A percentile compares a stretch with the other conserved stretches of the same genome.
phyloP scores from a whole-genome alignment of 345 rosid species.

The Firmiana major region DNA sequence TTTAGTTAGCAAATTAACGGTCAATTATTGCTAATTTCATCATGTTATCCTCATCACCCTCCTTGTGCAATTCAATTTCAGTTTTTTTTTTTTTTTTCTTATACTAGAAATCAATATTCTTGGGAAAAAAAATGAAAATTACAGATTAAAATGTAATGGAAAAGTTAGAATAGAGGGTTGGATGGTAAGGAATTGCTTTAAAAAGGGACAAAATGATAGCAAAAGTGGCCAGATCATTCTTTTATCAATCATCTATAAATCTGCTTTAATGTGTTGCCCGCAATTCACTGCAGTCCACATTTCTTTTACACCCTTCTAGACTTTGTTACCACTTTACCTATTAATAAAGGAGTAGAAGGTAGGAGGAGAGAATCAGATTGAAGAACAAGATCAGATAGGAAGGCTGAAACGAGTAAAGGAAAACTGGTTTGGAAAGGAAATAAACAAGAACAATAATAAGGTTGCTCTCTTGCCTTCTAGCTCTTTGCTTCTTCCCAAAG shows the following conservation, averaged over 20 bases:
- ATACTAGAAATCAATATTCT: neutral
- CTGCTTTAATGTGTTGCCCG: conserved; percentile 19
- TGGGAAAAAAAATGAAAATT: neutral
- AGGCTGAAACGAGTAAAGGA: neutral
- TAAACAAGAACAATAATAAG: neutral
- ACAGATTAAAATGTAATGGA: neutral
- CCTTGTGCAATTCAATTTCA: neutral
- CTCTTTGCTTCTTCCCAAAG: neutral
- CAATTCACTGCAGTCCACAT: conserved; percentile 27
- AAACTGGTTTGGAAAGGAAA: neutral
- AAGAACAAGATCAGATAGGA: neutral
- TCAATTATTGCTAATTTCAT: neutral
- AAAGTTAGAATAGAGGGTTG: neutral
- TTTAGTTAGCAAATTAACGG: neutral
- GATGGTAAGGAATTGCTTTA: conserved; percentile 25
- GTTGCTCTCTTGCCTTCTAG: too few species aligned
- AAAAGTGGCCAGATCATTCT: conserved; percentile 22
- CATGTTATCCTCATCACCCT: neutral
- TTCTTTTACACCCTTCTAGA: neutral
- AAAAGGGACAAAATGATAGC: conserved; percentile 21
- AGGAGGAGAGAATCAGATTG: neutral
- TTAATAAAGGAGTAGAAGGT: neutral
- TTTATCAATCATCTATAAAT: conserved; percentile 19
- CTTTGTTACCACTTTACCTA: neutral
- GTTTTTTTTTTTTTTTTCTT: neutral